These are phyloP conservation scores for Phytophthora uliginosa DNA, from an alignment of 352 stramenopile genomes.

Conservation along the genomic window DNA sequence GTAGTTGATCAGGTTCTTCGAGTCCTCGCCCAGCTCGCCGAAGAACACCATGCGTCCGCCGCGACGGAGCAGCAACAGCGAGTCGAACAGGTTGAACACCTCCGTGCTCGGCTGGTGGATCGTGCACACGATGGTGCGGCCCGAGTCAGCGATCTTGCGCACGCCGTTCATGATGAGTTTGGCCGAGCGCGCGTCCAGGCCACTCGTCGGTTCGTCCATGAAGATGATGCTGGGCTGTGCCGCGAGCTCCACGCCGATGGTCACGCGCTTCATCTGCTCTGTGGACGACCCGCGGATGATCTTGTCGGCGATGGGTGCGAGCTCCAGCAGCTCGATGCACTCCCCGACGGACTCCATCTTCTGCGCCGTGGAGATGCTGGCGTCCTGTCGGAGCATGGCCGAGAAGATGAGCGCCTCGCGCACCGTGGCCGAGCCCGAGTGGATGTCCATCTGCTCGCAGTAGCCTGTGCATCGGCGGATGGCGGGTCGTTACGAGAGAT, in stretches of 20 bases:
- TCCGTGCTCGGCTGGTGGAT: slow-evolving; percentile 23
- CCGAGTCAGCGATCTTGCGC: slow-evolving; percentile 73
- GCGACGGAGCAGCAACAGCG: slow-evolving; percentile 36
- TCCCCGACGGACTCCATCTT: slow-evolving; percentile 45
- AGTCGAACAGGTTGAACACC: slow-evolving; percentile 40
- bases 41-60: slow-evolving; percentile 42
- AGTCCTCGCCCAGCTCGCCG: slow-evolving; percentile 54
- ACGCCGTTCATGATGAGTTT: slow-evolving; percentile 83
- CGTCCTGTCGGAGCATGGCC: slow-evolving; percentile 70
- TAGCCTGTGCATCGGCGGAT: slow-evolving; percentile 62
- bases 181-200: slow-evolving; percentile 84
- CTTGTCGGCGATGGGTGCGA: slow-evolving; percentile 34
- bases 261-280: slow-evolving; percentile 55
- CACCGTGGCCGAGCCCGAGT: slow-evolving; percentile 80
- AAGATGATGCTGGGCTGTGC: slow-evolving; percentile 80
- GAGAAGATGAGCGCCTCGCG: slow-evolving; percentile 91
- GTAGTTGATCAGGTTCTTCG: slow-evolving; percentile 63
- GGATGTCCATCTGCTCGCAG: slow-evolving; percentile 90
- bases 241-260: slow-evolving; percentile 89
- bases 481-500: slow-evolving; percentile 28
- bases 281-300: slow-evolving; percentile 50
- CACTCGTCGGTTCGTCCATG: slow-evolving; percentile 73
- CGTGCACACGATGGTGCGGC: slow-evolving; percentile 39
- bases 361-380: slow-evolving; percentile 34
- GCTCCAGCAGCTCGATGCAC: slow-evolving; percentile 38